These are phyloP conservation scores for Hymenotorrendiella dingleyae DNA, from an alignment of 2,329 filamentous ascomycete species.

Conservation along the genomic window DNA sequence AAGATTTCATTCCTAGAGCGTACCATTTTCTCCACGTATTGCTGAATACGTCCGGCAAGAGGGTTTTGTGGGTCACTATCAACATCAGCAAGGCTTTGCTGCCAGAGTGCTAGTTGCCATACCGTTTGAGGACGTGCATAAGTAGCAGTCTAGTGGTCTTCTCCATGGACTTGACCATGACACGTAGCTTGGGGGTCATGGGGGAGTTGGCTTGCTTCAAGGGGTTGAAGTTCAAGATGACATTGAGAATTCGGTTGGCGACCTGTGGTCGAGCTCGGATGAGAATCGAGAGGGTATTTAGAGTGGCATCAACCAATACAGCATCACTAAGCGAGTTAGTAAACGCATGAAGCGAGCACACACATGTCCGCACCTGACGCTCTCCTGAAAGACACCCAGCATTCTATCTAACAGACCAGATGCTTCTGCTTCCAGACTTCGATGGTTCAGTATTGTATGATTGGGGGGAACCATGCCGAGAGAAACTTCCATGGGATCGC, in stretches of 20 bases:
- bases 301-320: constrained; percentile 79
- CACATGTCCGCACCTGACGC: constrained; percentile 55
- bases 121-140: constrained; percentile 76
- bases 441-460: constrained; percentile 72
- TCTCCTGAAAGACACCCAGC: constrained; percentile 77
- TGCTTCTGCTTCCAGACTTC: constrained; percentile 86
- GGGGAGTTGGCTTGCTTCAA: constrained; percentile 71
- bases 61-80: constrained; percentile 73
- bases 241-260: constrained; percentile 77
- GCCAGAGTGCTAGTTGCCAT: constrained; percentile 25
- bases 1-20: constrained; percentile 72
- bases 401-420: constrained; percentile 86
- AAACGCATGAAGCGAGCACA: neutral
- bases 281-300: constrained; percentile 81
- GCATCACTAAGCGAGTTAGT: constrained; percentile 59
- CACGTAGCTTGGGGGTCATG: constrained; percentile 71
- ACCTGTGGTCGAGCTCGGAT: constrained; percentile 76
- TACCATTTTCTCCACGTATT: constrained; percentile 77
- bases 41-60: constrained; percentile 71
- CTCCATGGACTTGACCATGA: constrained; percentile 89
- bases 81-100: constrained; percentile 20
- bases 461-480: constrained; percentile 77
- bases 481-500: constrained; percentile 76
- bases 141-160: constrained; percentile 83
- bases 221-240: constrained; percentile 87